Percentiles rank a stretch among this genome's conserved stretches.
Evolutionary conservation across 139 green algal species (phyloP).

Genomic region (Pleodorina starrii): DNA sequence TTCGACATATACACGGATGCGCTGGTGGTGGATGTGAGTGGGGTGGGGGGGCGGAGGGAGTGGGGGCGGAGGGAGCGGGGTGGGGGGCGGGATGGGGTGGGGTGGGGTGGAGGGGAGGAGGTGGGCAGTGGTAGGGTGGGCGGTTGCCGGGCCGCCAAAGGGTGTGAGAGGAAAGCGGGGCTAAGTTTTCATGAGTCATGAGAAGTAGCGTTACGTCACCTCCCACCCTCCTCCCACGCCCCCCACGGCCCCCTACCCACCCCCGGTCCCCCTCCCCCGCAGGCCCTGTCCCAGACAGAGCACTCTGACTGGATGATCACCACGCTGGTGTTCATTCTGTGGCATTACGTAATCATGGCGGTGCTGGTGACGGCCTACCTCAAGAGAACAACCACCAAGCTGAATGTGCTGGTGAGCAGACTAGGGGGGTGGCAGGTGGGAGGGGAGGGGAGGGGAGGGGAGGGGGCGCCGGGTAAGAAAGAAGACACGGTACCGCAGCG

Average conservation of each 20-base stretch:
- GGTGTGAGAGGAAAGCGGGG: too few relatives aligned
- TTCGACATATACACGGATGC: conserved; percentile 53
- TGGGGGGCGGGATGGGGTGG: background rate
- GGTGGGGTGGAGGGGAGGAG: background rate
- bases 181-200: too few relatives aligned
- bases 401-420: conserved; percentile 37
- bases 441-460: too few relatives aligned
- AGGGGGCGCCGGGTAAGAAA: too few relatives aligned
- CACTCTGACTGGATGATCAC: conserved; percentile 42
- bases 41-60: background rate
- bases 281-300: conserved; percentile 31
- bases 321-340: conserved; percentile 49
- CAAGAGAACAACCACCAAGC: conserved; percentile 16
- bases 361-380: conserved; percentile 37
- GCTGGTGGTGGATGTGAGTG: conserved; percentile 43
- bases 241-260: background rate
- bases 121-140: too few relatives aligned
- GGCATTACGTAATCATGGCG: conserved; percentile 59
- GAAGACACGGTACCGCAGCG: too few relatives aligned
- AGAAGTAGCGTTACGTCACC: too few relatives aligned
- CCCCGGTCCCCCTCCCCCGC: background rate
- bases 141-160: too few relatives aligned
- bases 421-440: too few relatives aligned
- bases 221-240: background rate
- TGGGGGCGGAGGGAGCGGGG: background rate